These are phyloP conservation scores for Gleditsia sinensis DNA, from an alignment of 306 rosid genomes.

Conservation along the genomic window DNA sequence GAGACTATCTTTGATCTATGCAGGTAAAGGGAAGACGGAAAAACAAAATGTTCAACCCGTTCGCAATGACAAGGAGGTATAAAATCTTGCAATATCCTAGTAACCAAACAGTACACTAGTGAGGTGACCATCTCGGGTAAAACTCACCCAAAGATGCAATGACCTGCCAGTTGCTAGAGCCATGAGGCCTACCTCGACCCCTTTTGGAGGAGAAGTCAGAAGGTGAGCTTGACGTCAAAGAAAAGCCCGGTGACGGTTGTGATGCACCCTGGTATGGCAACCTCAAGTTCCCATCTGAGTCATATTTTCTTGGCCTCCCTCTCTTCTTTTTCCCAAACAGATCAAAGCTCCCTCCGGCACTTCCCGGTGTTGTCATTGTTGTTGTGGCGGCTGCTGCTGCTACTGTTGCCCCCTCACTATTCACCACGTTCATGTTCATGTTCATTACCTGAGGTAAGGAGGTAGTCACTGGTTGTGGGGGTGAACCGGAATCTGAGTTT, in stretches of 20 bases:
- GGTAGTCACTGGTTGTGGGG: slow-evolving; percentile 32
- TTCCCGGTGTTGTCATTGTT: neutral
- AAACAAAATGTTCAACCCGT: too few relatives aligned
- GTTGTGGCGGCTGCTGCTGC: neutral
- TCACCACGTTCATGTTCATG: slow-evolving; percentile 21
- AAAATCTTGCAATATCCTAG: slow-evolving; percentile 32
- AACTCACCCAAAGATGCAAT: slow-evolving; percentile 59
- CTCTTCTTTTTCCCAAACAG: slow-evolving; percentile 58
- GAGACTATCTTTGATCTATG: too few relatives aligned
- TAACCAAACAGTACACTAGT: slow-evolving; percentile 18
- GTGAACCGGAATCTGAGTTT: slow-evolving; percentile 46
- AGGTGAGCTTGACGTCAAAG: too few relatives aligned
- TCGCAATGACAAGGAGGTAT: too few relatives aligned
- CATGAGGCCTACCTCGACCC: slow-evolving; percentile 50
- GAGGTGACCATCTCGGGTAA: neutral
- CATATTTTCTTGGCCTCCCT: slow-evolving; percentile 70
- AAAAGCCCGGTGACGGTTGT: slow-evolving; percentile 35
- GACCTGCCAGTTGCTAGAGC: slow-evolving; percentile 50
- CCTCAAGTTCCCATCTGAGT: slow-evolving; percentile 56
- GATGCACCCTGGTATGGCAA: slow-evolving; percentile 28
- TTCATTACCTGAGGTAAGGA: slow-evolving; percentile 24
- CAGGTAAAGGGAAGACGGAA: too few relatives aligned
- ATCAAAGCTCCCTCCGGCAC: slow-evolving; percentile 33
- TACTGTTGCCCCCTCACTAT: neutral
- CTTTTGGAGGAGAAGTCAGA: slow-evolving; percentile 47